Percentiles rank a stretch among this genome's conserved stretches.
phyloP scores from a whole-genome alignment of 1,284 basidiomycete genomes.

The Trichosporon ovoides region DNA sequence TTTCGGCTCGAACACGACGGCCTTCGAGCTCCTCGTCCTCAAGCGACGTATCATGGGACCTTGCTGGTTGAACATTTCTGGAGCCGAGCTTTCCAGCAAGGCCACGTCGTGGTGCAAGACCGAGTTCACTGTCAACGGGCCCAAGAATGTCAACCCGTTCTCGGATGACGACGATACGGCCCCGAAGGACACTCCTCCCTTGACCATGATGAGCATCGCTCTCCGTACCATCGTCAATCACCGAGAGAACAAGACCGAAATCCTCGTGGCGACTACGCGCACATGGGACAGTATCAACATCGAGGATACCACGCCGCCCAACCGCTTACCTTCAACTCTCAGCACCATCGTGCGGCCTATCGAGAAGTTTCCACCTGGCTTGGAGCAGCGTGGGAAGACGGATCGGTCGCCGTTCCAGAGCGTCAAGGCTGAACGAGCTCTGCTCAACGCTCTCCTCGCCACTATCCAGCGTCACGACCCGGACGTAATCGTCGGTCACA shows the following conservation, averaged over 20 bases:
- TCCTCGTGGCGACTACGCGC: constrained; percentile 77
- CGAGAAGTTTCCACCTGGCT: constrained; percentile 77
- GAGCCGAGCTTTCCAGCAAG: constrained; percentile 65
- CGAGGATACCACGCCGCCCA: constrained; percentile 83
- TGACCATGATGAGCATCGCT: constrained; percentile 86
- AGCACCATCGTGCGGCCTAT: constrained; percentile 90
- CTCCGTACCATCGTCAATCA: constrained; percentile 92
- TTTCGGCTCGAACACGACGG: constrained; percentile 86
- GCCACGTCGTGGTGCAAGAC: constrained; percentile 93
- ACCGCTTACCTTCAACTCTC: constrained; percentile 72
- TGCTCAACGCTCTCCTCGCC: constrained; percentile 77
- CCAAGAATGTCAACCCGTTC: constrained; percentile 83
- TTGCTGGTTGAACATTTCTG: constrained; percentile 87
- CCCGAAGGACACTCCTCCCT: constrained; percentile 76
- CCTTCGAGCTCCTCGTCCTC: constrained; percentile 90
- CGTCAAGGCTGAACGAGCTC: constrained; percentile 74
- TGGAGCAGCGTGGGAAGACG: constrained; percentile 64
- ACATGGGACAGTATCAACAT: constrained; percentile 86
- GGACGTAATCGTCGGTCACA: constrained; percentile 90
- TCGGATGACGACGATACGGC: constrained; percentile 65
- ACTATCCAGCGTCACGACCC: constrained; percentile 83
- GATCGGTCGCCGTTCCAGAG: constrained; percentile 69
- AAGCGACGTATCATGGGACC: constrained; percentile 99
- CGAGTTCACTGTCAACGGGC: constrained; percentile 77
- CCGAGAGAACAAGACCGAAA: constrained; percentile 84